These are phyloP conservation scores for Mortierella sp. DNA, from an alignment of 371 early-diverging fungal species.

Conservation along the genomic window DNA sequence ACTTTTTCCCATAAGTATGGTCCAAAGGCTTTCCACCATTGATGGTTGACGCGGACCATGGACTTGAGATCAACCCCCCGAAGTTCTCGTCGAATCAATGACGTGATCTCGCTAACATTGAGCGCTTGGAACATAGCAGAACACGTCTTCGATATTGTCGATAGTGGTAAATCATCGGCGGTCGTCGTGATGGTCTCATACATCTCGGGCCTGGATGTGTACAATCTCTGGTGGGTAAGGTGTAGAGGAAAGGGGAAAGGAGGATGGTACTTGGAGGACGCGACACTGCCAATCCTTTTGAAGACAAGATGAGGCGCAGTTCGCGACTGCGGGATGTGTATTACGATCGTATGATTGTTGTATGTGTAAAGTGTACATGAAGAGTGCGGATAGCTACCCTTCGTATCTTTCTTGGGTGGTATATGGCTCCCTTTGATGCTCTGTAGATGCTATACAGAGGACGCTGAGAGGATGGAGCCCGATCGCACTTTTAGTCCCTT, in stretches of 20 bases:
- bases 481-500: not conserved
- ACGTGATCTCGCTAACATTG: slow-evolving; percentile 18
- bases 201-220: not conserved
- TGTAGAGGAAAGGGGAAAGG: not conserved
- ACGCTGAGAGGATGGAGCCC: not conserved
- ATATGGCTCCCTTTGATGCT: not conserved
- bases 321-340: too few relatives aligned
- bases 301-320: too few relatives aligned
- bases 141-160: not conserved
- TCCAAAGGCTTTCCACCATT: slow-evolving; percentile 29
- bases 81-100: slow-evolving; percentile 22
- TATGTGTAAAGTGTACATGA: too few relatives aligned
- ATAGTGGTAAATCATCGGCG: not conserved
- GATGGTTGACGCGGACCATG: slow-evolving; percentile 13
- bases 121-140: slow-evolving; percentile 18
- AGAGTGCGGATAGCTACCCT: too few relatives aligned
- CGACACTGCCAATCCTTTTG: not conserved
- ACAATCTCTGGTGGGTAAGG: not conserved
- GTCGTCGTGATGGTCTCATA: not conserved
- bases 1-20: slow-evolving; percentile 41
- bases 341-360: too few relatives aligned
- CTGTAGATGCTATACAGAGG: not conserved
- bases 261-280: not conserved
- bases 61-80: slow-evolving; percentile 23
- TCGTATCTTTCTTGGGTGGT: too few relatives aligned